Conservation (phyloP, 2,329 filamentous ascomycete species). For the Bertia moriformis region DNA sequence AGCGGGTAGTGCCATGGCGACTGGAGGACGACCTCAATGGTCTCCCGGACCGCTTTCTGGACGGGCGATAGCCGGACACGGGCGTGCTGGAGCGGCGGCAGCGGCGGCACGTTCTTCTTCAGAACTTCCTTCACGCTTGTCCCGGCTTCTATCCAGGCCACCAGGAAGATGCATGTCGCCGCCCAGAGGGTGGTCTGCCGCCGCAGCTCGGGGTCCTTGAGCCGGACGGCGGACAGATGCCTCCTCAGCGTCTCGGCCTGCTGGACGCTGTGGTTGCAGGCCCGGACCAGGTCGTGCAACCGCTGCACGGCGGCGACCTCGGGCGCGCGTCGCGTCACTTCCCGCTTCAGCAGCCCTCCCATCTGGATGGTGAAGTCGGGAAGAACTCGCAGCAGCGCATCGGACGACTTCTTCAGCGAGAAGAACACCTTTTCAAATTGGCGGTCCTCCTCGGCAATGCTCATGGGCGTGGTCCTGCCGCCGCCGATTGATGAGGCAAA, state of each 20-base stretch:
- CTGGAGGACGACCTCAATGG: conserved; percentile 12
- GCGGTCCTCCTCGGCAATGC: conserved; percentile 65
- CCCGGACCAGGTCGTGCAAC: conserved; percentile 58
- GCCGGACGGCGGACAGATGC: conserved; percentile 63
- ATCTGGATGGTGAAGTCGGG: conserved; percentile 59
- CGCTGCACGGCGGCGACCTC: conserved; percentile 42
- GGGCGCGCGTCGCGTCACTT: conserved; percentile 42
- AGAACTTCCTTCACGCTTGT: conserved; percentile 39
- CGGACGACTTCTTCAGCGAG: conserved; percentile 36
- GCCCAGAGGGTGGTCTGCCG: conserved; percentile 50
- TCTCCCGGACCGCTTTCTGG: conserved; percentile 71
- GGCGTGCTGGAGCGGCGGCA: conserved; percentile 55
- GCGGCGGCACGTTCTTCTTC: conserved; percentile 25
- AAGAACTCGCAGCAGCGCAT: conserved; percentile 58
- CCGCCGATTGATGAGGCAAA: conserved; percentile 51
- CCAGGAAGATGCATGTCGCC: conserved; percentile 62
- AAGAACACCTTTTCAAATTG: conserved; percentile 73
- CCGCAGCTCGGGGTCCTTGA: conserved; percentile 63
- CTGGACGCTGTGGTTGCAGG: conserved; percentile 57
- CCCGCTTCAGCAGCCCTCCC: conserved; percentile 43
- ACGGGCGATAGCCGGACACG: conserved; percentile 64
- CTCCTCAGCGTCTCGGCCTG: conserved; percentile 60
- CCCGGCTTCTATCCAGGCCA: conserved; percentile 55
- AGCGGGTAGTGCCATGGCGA: background rate
- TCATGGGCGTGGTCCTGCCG: conserved; percentile 36